Evolutionary conservation across 2,329 filamentous ascomycete genomes (phyloP).

Genomic region (Ascochyta koolunga): DNA sequence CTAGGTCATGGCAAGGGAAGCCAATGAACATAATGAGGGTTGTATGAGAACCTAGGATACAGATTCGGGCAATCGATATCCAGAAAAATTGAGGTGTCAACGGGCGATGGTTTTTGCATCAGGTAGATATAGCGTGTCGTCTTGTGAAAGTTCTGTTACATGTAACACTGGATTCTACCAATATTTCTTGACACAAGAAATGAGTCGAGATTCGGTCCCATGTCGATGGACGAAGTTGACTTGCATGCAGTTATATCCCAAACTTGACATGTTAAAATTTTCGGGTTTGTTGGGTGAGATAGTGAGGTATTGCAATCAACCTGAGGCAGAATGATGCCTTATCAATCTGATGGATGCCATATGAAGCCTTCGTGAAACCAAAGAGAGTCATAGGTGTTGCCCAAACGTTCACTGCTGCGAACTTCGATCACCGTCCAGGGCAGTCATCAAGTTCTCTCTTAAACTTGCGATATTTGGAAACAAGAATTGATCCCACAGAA

Average conservation of each 20-base stretch:
- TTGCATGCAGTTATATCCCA: neutral
- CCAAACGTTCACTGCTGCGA: slow-evolving; percentile 20
- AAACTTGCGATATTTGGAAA: neutral
- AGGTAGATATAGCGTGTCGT: neutral
- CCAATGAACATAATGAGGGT: neutral
- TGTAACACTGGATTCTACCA: neutral
- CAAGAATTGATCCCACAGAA: neutral
- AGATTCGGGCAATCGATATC: slow-evolving; percentile 17
- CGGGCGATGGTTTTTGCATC: neutral
- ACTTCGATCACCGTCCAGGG: neutral
- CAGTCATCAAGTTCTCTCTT: neutral
- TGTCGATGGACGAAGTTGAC: neutral
- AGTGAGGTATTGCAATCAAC: slow-evolving; percentile 1
- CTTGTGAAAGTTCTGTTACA: neutral
- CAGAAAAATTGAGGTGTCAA: slow-evolving; percentile 23
- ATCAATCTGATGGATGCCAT: slow-evolving; percentile 12
- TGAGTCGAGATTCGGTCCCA: neutral
- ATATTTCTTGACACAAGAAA: too few species aligned
- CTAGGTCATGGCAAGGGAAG: neutral
- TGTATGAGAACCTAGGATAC: neutral
- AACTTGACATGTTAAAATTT: neutral
- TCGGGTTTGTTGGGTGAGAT: neutral
- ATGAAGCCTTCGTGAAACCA: slow-evolving; percentile 30
- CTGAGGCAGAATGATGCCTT: slow-evolving; percentile 14
- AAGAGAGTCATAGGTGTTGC: slow-evolving; percentile 23